Evolutionary conservation across 73 alveolate genomes (phyloP).

Genomic region (Stentor roeselii): DNA sequence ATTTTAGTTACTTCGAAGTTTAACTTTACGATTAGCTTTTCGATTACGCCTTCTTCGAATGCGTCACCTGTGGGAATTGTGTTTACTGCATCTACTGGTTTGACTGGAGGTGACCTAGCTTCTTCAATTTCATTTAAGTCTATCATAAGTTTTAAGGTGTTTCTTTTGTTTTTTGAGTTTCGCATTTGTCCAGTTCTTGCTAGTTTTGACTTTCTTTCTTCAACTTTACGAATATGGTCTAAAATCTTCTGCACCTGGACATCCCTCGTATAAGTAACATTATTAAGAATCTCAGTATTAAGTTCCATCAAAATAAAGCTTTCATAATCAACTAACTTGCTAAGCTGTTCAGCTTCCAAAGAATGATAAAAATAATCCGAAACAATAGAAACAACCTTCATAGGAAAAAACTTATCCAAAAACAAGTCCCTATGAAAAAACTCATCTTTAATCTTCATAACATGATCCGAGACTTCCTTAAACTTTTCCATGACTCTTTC

Average conservation of each 20-base stretch:
- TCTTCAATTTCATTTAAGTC: neutral
- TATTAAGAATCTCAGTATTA: neutral
- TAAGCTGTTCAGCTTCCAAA: neutral
- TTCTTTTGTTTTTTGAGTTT: neutral
- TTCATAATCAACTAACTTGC: neutral
- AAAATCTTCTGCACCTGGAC: neutral
- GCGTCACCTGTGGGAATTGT: neutral
- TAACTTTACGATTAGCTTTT: neutral
- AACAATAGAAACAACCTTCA: conserved; percentile 1
- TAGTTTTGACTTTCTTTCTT: neutral
- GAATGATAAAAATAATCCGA: conserved; percentile 14
- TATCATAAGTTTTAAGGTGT: neutral
- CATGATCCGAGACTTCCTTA: neutral
- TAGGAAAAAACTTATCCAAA: conserved; percentile 8
- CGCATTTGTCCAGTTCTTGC: neutral
- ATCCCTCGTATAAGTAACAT: neutral
- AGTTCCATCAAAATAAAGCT: neutral
- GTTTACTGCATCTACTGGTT: neutral
- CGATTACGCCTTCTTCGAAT: neutral
- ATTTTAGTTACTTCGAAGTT: neutral
- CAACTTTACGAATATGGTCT: neutral
- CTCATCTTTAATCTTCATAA: neutral
- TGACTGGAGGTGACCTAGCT: neutral
- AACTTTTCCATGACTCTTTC: neutral
- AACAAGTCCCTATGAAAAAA: neutral